Evolutionary conservation across 2,329 filamentous ascomycete genomes (phyloP), one percentile per base, ranked within the genome.

Genomic region (Elsinoe batatas): DNA sequence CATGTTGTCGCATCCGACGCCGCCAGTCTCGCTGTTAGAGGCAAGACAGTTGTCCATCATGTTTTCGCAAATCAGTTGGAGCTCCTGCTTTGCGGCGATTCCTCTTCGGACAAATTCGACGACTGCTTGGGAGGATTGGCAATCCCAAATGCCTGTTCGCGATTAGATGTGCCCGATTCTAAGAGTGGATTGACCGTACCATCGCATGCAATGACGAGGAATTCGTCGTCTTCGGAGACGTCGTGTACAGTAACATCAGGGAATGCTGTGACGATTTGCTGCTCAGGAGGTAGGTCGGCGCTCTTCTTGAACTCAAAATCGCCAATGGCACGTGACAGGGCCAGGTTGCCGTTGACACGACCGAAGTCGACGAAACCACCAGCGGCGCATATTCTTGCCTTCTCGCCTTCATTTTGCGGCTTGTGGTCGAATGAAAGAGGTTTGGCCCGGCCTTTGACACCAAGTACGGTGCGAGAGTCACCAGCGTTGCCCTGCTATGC

Each of bases 271-370:
- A 98, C 93, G 62, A 98, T 97, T 73, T 98, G 93, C 69, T 95
- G 88, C 75, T 98, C 93, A n/a, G 93, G 93, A 2, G 91, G 85
- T 47, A 98, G 83, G 68, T 96, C 91, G 64, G 91, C 88, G 71
- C 90, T 95, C 80, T 97, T 97, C 81, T 98, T 98, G 81, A 98
- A 98, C 71, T 98, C 93, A 68, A 98, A 98, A 72, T 98, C 93
- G 64, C 93, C 93, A 71, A 98, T 96, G 64, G 93, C 93, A 71
- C 93, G 87, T 60, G 93, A 98, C 59, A 98, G 79, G 46, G 93
- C 93, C 44, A 98, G 82, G 72, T 98, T 98, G 69, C 93, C 93
- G 71, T 98, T 98, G 65, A 98, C 93, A 68, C 93, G 88, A 61
- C 93, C 93, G 69, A 97, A 98, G 72, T 98, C 93, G 68, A 98